Base-by-base conservation (phyloP, 192 early-diverging fungal species). In the Dispira simplex region DNA sequence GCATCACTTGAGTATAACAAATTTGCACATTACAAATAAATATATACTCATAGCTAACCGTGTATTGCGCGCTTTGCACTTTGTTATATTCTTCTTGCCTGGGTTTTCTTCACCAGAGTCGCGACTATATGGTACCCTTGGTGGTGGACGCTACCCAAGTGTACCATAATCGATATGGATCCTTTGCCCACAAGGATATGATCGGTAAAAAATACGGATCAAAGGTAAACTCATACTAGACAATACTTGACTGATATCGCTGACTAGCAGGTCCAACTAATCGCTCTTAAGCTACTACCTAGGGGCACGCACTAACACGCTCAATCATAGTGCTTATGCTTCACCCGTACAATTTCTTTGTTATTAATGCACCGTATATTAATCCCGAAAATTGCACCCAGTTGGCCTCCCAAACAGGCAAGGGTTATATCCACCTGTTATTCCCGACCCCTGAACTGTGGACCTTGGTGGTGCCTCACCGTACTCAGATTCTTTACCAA, bases 401-500 rank as follows among this genome's bases (percentile, higher is more conserved):
- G 77, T 64, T 89, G 44, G 66, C 73, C 20, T 83, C 86, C 26
- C 64, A 66, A 23, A 80, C 74, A 16, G 82, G 81, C 20, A 79
- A 73, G 58, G 90, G 88, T 10, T 92, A 85, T 64, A 76, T 95
- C 11, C 91, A 88, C 65, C 71, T 98, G 20, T 77, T 98, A 20
- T 82, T 90, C 48, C 92, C 93, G 11, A 95, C 93, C 0, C 95
- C 95, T 0, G 95, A 95, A 66, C 81, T 98, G 26, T 98, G 95
- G 95, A 98, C 95, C 0, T 74, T 83, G 53, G 79, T 83, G 10
- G 76, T 98, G 16, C 92, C 93, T 13, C 95, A 98, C 67, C 81
- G 95, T 46, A 98, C 95, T 12, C 95, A 98, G 73, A 98, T 98
- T 47, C 74, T 98, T 23, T 98, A 98, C 66, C 71, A 87, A 57